These are phyloP conservation scores for Starmerella potacharoeniae DNA, from an alignment of 805 yeast species.

Conservation along the genomic window DNA sequence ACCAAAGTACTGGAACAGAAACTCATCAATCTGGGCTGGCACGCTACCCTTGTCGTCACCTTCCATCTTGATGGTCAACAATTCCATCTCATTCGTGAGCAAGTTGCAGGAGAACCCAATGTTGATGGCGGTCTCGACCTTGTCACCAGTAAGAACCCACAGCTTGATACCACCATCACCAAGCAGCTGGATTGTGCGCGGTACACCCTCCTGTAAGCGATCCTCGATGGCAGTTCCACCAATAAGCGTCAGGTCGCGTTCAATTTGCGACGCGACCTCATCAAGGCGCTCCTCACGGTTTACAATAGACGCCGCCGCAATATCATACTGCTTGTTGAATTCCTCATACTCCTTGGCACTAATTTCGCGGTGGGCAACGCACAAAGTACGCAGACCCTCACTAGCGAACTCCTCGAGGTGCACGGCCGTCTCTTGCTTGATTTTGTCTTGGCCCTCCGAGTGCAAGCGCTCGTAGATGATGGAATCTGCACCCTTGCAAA, in stretches of 20 bases:
- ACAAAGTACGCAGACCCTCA: slow-evolving; percentile 71
- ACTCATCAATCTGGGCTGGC: slow-evolving; percentile 34
- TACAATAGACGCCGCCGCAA: slow-evolving; percentile 48
- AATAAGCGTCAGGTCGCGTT: slow-evolving; percentile 43
- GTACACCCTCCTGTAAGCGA: slow-evolving; percentile 69
- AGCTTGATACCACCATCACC: slow-evolving; percentile 67
- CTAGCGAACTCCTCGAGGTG: slow-evolving; percentile 65
- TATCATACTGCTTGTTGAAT: slow-evolving; percentile 47
- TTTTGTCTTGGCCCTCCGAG: slow-evolving; percentile 32
- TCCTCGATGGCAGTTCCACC: slow-evolving; percentile 85
- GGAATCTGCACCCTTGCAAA: slow-evolving; percentile 70
- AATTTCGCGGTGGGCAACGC: slow-evolving; percentile 54
- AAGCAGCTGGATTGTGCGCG: slow-evolving; percentile 56
- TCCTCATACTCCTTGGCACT: slow-evolving; percentile 35
- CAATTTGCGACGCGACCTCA: slow-evolving; percentile 48
- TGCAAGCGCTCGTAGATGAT: slow-evolving; percentile 49
- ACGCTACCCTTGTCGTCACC: slow-evolving; percentile 26
- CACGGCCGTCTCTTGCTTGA: slow-evolving; percentile 51
- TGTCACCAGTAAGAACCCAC: slow-evolving; percentile 80
- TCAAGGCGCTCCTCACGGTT: slow-evolving; percentile 55
- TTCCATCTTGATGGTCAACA: slow-evolving; percentile 41
- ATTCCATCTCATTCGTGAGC: slow-evolving; percentile 58
- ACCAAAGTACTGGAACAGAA: slow-evolving; percentile 42
- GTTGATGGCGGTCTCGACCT: slow-evolving; percentile 79
- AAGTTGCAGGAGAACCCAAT: slow-evolving; percentile 76